phyloP scores from a whole-genome alignment of 2,329 filamentous ascomycete species.

The Colletotrichum sublineola region DNA sequence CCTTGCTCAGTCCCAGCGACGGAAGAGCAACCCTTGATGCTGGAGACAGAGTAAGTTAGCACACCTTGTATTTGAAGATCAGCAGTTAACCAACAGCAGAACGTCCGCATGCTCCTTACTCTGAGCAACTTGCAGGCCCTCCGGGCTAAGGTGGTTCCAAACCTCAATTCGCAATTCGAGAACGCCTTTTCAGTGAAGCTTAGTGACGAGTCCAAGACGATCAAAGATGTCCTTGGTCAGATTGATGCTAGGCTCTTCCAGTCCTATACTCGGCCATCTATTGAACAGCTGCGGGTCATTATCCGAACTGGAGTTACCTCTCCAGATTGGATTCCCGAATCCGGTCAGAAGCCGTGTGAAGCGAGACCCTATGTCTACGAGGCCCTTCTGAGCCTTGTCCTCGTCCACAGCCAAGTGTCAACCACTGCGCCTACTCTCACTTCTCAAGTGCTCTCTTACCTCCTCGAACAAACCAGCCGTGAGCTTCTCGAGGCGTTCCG shows the following conservation, averaged over 20 bases:
- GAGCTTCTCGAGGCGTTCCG: slow-evolving; percentile 87
- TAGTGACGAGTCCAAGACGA: slow-evolving; percentile 92
- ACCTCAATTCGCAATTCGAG: slow-evolving; percentile 93
- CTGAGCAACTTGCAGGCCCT: slow-evolving; percentile 91
- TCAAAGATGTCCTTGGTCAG: slow-evolving; percentile 89
- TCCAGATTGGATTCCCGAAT: slow-evolving; percentile 76
- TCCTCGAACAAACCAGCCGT: slow-evolving; percentile 84
- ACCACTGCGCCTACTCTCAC: slow-evolving; percentile 84
- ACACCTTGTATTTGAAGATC: not conserved
- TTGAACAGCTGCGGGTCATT: slow-evolving; percentile 75
- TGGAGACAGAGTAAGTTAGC: slow-evolving; percentile 65
- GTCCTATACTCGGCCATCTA: slow-evolving; percentile 86
- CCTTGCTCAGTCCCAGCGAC: slow-evolving; percentile 53
- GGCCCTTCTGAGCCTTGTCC: slow-evolving; percentile 84
- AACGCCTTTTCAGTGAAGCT: slow-evolving; percentile 94
- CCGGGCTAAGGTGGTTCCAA: slow-evolving; percentile 84
- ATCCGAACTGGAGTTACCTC: slow-evolving; percentile 80
- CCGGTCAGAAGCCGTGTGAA: slow-evolving; percentile 73
- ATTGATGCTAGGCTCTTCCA: slow-evolving; percentile 94
- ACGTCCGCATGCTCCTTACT: slow-evolving; percentile 92
- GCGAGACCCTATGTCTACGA: slow-evolving; percentile 93
- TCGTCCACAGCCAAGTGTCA: slow-evolving; percentile 91
- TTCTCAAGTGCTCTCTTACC: slow-evolving; percentile 83
- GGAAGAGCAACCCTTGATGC: slow-evolving; percentile 66
- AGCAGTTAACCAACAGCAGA: slow-evolving; percentile 62